phyloP scores from a whole-genome alignment of 2,329 filamentous ascomycete genomes.

The Colletotrichum lupini region DNA sequence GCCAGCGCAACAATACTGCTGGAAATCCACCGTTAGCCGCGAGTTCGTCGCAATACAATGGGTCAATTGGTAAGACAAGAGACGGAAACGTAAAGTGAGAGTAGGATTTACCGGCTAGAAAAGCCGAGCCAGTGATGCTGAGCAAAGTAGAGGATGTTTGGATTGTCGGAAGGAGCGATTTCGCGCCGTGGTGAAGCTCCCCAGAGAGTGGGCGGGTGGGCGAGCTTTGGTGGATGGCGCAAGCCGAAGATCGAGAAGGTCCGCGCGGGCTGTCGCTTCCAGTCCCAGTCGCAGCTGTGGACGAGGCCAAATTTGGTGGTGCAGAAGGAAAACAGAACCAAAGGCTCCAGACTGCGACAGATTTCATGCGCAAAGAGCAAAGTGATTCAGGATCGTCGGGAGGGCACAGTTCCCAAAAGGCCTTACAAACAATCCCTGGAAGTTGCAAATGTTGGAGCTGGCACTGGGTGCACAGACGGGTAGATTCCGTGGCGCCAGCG shows the following conservation, averaged over 20 bases:
- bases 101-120: background rate
- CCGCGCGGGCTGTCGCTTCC: conserved; percentile 4
- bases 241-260: conserved; percentile 7
- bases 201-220: background rate
- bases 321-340: background rate
- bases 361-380: background rate
- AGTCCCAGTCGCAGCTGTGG: background rate
- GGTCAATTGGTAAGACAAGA: background rate
- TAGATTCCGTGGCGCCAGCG: conserved; percentile 5
- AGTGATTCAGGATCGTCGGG: background rate
- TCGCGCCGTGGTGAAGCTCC: conserved; percentile 11
- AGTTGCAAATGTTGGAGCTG: conserved; percentile 31
- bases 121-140: background rate
- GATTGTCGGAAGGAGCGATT: background rate
- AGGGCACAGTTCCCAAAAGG: background rate
- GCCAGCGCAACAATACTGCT: background rate
- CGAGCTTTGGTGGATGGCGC: conserved; percentile 9
- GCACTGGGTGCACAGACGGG: conserved; percentile 21
- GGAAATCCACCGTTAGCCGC: background rate
- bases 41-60: background rate
- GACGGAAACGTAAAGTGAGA: background rate
- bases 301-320: background rate
- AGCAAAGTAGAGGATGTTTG: background rate
- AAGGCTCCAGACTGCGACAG: background rate
- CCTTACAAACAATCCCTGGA: conserved; percentile 24